A percentile compares a stretch with the other conserved stretches of the same genome.
phyloP scores from a whole-genome alignment of 169 alveolate species.

The Plasmodium gonderi region DNA sequence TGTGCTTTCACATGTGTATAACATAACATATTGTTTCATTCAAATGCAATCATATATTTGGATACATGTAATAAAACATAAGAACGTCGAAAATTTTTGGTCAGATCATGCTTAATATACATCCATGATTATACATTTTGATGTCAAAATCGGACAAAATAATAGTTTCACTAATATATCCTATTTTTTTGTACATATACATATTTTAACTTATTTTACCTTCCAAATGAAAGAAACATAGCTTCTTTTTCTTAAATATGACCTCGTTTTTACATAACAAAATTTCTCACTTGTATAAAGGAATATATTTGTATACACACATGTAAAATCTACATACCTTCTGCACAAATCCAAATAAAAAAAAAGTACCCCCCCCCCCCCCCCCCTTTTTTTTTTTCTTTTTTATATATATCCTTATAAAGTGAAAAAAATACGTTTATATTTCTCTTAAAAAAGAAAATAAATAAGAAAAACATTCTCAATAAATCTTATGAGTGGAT shows the following conservation, averaged over 20 bases:
- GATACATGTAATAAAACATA: neutral
- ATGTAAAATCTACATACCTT: neutral
- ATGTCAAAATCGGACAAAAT: neutral
- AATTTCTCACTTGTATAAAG: neutral
- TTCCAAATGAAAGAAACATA: neutral
- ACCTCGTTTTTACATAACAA: neutral
- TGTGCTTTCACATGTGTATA: neutral
- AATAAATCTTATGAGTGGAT: neutral
- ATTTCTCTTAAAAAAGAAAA: neutral
- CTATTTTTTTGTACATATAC: neutral
- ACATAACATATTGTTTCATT: neutral
- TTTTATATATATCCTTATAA: neutral
- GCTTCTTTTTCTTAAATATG: neutral
- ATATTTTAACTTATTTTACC: neutral
- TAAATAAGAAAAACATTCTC: neutral
- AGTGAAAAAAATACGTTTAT: neutral
- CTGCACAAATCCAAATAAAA: no score
- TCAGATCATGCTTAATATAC: neutral
- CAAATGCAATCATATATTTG: neutral
- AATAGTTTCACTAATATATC: neutral
- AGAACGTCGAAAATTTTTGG: neutral
- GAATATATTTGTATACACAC: neutral
- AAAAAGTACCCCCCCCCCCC: no score
- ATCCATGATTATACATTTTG: neutral
- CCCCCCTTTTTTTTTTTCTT: no score